phyloP scores from a whole-genome alignment of 371 early-diverging fungal genomes.

The Synchytrium microbalum region DNA sequence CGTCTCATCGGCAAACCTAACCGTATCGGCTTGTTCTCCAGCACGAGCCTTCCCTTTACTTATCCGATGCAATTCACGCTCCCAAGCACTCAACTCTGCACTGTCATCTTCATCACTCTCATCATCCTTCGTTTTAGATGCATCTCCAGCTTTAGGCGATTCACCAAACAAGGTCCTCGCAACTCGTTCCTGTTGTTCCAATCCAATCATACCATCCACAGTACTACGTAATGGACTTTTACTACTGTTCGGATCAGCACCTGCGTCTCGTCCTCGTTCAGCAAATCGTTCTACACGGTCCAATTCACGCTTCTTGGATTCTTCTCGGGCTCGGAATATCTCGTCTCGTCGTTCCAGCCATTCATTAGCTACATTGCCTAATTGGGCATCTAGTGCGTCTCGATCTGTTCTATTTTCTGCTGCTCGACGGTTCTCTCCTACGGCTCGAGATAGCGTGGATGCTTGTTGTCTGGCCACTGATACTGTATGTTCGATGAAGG shows the following conservation, averaged over 20 bases:
- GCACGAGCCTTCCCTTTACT: not conserved
- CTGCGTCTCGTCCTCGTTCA: not conserved
- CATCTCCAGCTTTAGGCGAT: too few species aligned
- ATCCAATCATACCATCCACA: too few species aligned
- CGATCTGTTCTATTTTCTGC: conserved; percentile 15
- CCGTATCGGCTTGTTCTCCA: too few species aligned
- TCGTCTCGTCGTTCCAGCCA: conserved; percentile 36
- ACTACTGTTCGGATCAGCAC: not conserved
- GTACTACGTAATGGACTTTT: too few species aligned
- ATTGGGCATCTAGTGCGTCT: conserved; percentile 10
- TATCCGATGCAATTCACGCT: not conserved
- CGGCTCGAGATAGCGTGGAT: conserved; percentile 19
- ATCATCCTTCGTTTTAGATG: not conserved
- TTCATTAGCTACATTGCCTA: conserved; percentile 33
- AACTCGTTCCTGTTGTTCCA: not conserved
- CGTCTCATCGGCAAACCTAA: too few species aligned
- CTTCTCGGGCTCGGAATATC: conserved; percentile 28
- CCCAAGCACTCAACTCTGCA: not conserved
- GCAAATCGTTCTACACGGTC: conserved; percentile 15
- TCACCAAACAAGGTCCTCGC: not conserved
- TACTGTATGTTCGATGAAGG: conserved; percentile 23
- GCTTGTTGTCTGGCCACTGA: conserved; percentile 15
- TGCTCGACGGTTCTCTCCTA: conserved; percentile 22
- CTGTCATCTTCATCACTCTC: not conserved
- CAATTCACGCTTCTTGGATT: conserved; percentile 19